Evolutionary conservation across 306 rosid species (phyloP), one percentile per base, ranked within the genome.

Genomic region (Corylus americana): DNA sequence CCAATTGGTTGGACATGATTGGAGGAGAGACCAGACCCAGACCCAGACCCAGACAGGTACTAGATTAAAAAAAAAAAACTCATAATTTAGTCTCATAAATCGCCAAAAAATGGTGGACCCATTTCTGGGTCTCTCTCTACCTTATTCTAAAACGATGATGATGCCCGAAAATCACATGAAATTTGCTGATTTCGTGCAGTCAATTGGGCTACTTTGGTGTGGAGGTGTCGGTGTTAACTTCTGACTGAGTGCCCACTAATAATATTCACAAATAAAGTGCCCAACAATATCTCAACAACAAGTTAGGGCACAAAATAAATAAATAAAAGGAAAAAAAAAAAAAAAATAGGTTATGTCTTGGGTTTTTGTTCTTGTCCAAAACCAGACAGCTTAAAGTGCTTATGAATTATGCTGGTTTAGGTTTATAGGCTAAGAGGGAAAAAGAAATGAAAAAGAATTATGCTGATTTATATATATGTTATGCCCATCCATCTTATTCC

Each of bases 41-140:
- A 1, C 35, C 35, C 35, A 31, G 35, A n/a, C 77, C 61, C 12
- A 59, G 57, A 73, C 50, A 75, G 51, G 16, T 29, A 47, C 18
- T 39, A 53, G 77, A 76, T 62, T 9, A 63, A 11, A 51, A 31
- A 31, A 31, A 31, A 25, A 63, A 74, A 31, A 31, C 80, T 79
- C 80, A 74, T 27, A 12, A 14, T 58, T 25, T 8, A 9, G 64
- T 22, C 12, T 58, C 64, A 25, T 20, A 42, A 75, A 50, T 25
- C 54, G 50, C 48, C 25, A 75, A 61, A 44, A 44, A 49, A 0
- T 12, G 5, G 78, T 76, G 87, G 87, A 66, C 1, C 81, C 87
- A 80, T 42, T 47, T 63, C 4, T 20, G 25, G 0, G 25, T 22
- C 39, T 79, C 81, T 79, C 75, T 55, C 70, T 71, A 70, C 70